phyloP scores from a whole-genome alignment of 1,284 basidiomycete genomes.

The Cryptococcus deneoformans region DNA sequence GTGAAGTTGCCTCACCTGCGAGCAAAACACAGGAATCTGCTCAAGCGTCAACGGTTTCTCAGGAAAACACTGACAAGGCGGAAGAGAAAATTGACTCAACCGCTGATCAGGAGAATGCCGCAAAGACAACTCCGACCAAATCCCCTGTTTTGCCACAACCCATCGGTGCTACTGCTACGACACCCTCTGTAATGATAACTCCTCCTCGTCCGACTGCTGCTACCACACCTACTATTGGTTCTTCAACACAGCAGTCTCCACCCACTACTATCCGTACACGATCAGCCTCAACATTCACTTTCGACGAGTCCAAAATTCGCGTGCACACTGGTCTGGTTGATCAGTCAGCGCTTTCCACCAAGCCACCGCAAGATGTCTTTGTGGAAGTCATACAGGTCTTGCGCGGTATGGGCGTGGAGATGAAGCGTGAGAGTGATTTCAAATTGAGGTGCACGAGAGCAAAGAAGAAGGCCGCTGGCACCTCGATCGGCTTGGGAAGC shows the following conservation, averaged over 20 bases:
- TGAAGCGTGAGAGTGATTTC: constrained; percentile 81
- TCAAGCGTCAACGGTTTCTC: constrained; percentile 29
- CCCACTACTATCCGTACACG: constrained; percentile 2
- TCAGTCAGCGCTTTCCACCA: constrained; percentile 82
- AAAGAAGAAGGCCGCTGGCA: constrained; percentile 62
- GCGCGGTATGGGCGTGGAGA: constrained; percentile 85
- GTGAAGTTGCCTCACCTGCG: constrained; percentile 10
- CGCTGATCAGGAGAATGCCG: constrained; percentile 2
- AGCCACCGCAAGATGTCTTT: constrained; percentile 82
- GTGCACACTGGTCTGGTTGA: constrained; percentile 93
- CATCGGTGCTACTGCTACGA: neutral
- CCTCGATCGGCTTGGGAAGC: constrained; percentile 42
- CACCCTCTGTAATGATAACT: constrained; percentile 17
- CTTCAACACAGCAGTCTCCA: constrained; percentile 10
- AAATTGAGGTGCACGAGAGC: constrained; percentile 77
- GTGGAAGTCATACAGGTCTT: constrained; percentile 75
- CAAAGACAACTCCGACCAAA: constrained; percentile 11
- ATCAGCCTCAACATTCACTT: constrained; percentile 2
- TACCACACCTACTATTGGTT: constrained; percentile 14
- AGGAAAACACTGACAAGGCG: constrained; percentile 22
- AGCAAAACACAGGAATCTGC: constrained; percentile 14
- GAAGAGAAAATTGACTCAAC: constrained; percentile 17
- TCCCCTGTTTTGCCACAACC: constrained; percentile 14
- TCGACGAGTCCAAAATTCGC: constrained; percentile 62
- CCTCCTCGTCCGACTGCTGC: constrained; percentile 5